phyloP scores from a whole-genome alignment of 1,139 yeast species.

The Hansenula sp. region DNA sequence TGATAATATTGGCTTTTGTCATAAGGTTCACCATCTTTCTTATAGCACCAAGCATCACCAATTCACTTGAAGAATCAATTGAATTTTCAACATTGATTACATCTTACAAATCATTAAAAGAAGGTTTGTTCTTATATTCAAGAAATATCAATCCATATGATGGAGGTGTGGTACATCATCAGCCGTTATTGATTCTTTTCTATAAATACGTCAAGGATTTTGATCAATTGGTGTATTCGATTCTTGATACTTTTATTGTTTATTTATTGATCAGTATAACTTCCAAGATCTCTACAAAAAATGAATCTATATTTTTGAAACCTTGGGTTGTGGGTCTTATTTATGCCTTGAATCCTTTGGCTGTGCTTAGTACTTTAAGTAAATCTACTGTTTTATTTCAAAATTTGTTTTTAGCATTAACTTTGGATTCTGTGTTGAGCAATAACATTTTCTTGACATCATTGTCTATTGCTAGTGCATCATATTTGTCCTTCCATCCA shows the following conservation, averaged over 20 bases:
- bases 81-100: conserved; percentile 79
- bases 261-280: conserved; percentile 29
- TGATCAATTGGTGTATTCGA: conserved; percentile 32
- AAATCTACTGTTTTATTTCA: conserved; percentile 64
- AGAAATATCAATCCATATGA: conserved; percentile 64
- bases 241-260: conserved; percentile 37
- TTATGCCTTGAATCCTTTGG: conserved; percentile 78
- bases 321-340: conserved; percentile 51
- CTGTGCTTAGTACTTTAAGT: conserved; percentile 61
- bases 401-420: conserved; percentile 49
- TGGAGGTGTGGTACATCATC: conserved; percentile 85
- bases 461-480: conserved; percentile 53
- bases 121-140: conserved; percentile 70
- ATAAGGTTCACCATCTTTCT: conserved; percentile 14
- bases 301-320: conserved; percentile 25
- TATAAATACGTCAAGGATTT: conserved; percentile 24
- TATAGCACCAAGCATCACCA: conserved; percentile 14
- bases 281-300: conserved; percentile 18
- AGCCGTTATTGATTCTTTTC: conserved; percentile 58
- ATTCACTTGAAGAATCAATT: conserved; percentile 46
- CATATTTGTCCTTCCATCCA: conserved; percentile 63
- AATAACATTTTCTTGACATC: conserved; percentile 37
- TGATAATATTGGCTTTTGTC: conserved; percentile 9
- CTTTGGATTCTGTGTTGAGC: conserved; percentile 42
- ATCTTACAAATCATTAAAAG: conserved; percentile 63